A percentile compares a stretch with the other conserved stretches of the same genome.
phyloP scores from a whole-genome alignment of 2,329 filamentous ascomycete species.

The Cryphonectria nitschkei region DNA sequence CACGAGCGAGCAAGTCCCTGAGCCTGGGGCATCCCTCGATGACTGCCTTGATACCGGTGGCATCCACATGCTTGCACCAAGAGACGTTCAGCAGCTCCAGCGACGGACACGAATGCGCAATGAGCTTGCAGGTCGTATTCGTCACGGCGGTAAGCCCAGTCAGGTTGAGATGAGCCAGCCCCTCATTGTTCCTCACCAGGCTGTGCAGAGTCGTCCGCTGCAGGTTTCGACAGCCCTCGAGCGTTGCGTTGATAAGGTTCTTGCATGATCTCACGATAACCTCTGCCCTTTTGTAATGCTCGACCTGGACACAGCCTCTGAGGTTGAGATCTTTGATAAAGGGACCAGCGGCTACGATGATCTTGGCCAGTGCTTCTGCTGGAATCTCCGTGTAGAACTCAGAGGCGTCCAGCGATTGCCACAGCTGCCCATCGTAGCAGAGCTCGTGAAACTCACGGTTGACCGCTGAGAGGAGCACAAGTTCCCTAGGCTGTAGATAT shows the following conservation, averaged over 20 bases:
- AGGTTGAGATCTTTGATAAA: slow-evolving; percentile 92
- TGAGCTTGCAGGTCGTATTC: slow-evolving; percentile 84
- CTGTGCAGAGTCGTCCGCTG: slow-evolving; percentile 77
- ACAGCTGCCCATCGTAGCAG: slow-evolving; percentile 94
- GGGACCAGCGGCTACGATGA: slow-evolving; percentile 82
- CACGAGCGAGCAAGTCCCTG: slow-evolving; percentile 79
- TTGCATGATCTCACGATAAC: slow-evolving; percentile 81
- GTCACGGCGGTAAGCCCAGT: slow-evolving; percentile 79
- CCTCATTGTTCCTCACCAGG: slow-evolving; percentile 73
- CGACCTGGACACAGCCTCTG: slow-evolving; percentile 85
- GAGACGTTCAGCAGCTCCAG: slow-evolving; percentile 88
- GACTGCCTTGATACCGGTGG: slow-evolving; percentile 72
- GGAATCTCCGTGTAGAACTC: slow-evolving; percentile 89
- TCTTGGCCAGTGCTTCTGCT: slow-evolving; percentile 78
- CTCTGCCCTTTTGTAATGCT: slow-evolving; percentile 77
- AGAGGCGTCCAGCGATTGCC: slow-evolving; percentile 81
- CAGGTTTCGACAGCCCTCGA: slow-evolving; percentile 89
- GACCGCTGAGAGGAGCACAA: slow-evolving; percentile 77
- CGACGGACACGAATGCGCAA: slow-evolving; percentile 77
- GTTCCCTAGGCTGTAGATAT: slow-evolving; percentile 77
- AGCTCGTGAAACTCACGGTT: slow-evolving; percentile 78
- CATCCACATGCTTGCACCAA: slow-evolving; percentile 88
- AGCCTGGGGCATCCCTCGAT: slow-evolving; percentile 74
- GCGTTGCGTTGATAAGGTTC: slow-evolving; percentile 84
- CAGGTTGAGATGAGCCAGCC: slow-evolving; percentile 82